Percentiles rank a stretch among this genome's conserved stretches.
Evolutionary conservation across 139 green algal genomes (phyloP).

Genomic region (Closterium sp.): DNA sequence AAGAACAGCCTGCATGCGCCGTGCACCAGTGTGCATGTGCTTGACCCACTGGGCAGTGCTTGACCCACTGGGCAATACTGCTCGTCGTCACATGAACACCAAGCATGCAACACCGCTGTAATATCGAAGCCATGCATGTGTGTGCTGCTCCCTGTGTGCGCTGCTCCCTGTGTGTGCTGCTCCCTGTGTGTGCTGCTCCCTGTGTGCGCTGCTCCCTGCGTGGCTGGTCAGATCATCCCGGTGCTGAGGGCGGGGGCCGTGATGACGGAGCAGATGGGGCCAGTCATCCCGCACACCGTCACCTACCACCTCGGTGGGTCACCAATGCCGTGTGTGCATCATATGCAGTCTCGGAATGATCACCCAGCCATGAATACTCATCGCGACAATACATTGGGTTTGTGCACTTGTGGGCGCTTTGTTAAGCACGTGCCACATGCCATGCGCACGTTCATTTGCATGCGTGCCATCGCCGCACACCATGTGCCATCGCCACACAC

Average conservation of each 20-base stretch:
- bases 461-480: too few species aligned
- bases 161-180: neutral
- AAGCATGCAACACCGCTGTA: neutral
- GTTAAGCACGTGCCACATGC: neutral
- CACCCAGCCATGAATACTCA: constrained; percentile 57
- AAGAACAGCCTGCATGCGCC: too few species aligned
- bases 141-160: neutral
- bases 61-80: too few species aligned
- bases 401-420: neutral
- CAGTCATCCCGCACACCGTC: constrained; percentile 70
- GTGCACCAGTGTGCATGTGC: too few species aligned
- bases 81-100: too few species aligned
- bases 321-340: too few species aligned
- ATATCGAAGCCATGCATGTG: neutral
- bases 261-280: constrained; percentile 74
- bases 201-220: neutral
- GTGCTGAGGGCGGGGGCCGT: constrained; percentile 85
- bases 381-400: constrained; percentile 9
- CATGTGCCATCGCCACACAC: too few species aligned
- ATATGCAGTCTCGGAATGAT: constrained; percentile 74
- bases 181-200: neutral
- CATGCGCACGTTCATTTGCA: too few species aligned
- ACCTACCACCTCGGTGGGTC: constrained; percentile 90
- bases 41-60: too few species aligned
- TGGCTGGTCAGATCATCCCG: constrained; percentile 76